Conservation (phyloP, 495 filamentous ascomycete genomes). For the Opeltia flavorubescens region DNA sequence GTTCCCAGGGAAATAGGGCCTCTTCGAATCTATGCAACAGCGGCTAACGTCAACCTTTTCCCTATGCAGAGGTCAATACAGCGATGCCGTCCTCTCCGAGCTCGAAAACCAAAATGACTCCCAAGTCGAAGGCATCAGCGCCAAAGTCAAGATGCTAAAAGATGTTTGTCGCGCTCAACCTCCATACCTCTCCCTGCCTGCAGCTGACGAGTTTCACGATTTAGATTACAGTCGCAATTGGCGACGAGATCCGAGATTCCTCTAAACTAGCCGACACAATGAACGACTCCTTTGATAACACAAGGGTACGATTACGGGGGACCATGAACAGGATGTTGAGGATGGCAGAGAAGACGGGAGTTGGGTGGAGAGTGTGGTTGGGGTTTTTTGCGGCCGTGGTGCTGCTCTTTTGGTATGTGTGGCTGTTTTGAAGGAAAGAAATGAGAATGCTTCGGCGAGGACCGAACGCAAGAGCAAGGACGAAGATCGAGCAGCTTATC, state of each 20-base stretch:
- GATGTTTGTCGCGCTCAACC: slow-evolving; percentile 45
- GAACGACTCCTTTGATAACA: slow-evolving; percentile 80
- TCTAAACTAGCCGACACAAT: slow-evolving; percentile 50
- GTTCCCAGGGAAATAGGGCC: not conserved
- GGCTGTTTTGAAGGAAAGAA: slow-evolving; percentile 41
- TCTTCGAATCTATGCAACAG: too few relatives aligned
- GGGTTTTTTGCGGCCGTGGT: slow-evolving; percentile 71
- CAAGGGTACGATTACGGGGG: slow-evolving; percentile 60
- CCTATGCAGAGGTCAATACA: slow-evolving; percentile 77
- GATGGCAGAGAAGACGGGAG: slow-evolving; percentile 87
- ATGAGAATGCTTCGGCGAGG: not conserved
- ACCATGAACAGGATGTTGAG: slow-evolving; percentile 96
- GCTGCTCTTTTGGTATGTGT: slow-evolving; percentile 77
- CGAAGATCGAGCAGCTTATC: not conserved
- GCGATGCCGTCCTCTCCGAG: slow-evolving; percentile 80
- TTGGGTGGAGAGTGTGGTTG: slow-evolving; percentile 90
- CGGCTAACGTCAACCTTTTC: too few relatives aligned
- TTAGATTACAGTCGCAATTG: slow-evolving; percentile 83
- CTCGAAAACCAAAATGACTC: slow-evolving; percentile 91
- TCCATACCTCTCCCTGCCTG: slow-evolving; percentile 6
- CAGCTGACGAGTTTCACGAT: not conserved
- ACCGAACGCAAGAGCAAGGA: not conserved
- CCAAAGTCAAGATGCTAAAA: slow-evolving; percentile 85
- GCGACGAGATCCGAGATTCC: slow-evolving; percentile 82
- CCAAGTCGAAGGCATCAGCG: slow-evolving; percentile 76